Conservation (phyloP, 305 asterid genomes). For the Plantago coronopus region DNA sequence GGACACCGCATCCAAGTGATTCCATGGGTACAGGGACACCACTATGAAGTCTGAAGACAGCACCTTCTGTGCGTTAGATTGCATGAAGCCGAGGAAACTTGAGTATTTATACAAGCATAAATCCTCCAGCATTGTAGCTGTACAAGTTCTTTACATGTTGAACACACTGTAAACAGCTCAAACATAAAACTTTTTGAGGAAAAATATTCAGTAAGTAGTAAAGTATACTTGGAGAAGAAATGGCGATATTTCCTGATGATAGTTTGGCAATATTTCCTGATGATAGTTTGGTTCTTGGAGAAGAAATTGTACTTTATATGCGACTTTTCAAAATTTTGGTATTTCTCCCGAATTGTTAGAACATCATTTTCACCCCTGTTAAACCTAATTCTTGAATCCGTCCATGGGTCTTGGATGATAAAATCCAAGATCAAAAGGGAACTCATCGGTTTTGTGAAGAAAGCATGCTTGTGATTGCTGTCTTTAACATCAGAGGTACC, state of each 20-base stretch:
- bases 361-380: no score
- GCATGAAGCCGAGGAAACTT: not conserved
- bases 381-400: no score
- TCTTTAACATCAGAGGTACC: slow-evolving; percentile 22
- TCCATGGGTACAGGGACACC: slow-evolving; percentile 34
- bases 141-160: not conserved
- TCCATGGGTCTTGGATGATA: slow-evolving; percentile 15
- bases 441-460: slow-evolving; percentile 28
- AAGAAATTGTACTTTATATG: no score
- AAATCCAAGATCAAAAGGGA: slow-evolving; percentile 87
- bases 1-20: slow-evolving; percentile 29
- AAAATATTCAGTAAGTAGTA: no score
- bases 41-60: not conserved
- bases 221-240: no score
- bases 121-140: no score
- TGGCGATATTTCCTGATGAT: no score
- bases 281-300: no score
- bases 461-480: slow-evolving; percentile 23
- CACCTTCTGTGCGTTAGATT: not conserved
- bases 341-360: no score
- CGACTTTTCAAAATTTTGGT: no score
- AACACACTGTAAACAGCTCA: no score
- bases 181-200: not conserved
- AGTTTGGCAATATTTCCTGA: no score
- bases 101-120: not conserved